phyloP scores from a whole-genome alignment of 176 grass and related monocot species.

The Carex kokanica region DNA sequence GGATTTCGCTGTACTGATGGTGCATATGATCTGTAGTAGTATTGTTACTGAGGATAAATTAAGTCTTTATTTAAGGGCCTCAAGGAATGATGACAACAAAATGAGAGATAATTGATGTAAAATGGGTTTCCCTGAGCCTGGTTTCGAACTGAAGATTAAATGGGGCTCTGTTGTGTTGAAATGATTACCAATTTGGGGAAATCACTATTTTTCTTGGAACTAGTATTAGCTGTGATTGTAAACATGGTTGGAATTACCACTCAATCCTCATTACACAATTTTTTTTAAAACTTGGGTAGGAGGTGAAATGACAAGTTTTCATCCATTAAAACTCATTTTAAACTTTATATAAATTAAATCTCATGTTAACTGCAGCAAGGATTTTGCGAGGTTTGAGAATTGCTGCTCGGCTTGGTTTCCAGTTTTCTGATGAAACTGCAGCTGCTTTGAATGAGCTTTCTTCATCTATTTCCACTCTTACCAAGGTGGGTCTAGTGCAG shows the following conservation, averaged over 20 bases:
- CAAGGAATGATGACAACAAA: not conserved
- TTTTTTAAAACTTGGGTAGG: not conserved
- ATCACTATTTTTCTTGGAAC: not conserved
- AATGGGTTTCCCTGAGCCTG: not conserved
- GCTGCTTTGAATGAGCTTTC: constrained; percentile 55
- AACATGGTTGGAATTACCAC: not conserved
- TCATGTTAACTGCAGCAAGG: constrained; percentile 56
- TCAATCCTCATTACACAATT: not conserved
- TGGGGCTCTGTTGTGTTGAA: not conserved
- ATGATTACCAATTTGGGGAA: not conserved
- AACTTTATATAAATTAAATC: not conserved
- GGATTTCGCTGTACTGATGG: not conserved
- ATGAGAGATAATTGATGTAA: not conserved
- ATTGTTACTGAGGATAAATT: not conserved
- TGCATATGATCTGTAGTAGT: not conserved
- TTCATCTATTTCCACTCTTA: constrained; percentile 47
- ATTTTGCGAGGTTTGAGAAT: constrained; percentile 96
- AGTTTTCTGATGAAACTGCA: constrained; percentile 66
- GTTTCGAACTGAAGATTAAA: not conserved
- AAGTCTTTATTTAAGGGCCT: not conserved
- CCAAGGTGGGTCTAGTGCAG: constrained; percentile 37
- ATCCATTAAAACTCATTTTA: not conserved
- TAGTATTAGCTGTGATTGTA: not conserved
- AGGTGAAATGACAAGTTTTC: not conserved
- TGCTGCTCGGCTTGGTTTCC: constrained; percentile 74